These are phyloP conservation scores for Boletus reticulatus DNA, from an alignment of 768 basidiomycete species.

Conservation along the genomic window DNA sequence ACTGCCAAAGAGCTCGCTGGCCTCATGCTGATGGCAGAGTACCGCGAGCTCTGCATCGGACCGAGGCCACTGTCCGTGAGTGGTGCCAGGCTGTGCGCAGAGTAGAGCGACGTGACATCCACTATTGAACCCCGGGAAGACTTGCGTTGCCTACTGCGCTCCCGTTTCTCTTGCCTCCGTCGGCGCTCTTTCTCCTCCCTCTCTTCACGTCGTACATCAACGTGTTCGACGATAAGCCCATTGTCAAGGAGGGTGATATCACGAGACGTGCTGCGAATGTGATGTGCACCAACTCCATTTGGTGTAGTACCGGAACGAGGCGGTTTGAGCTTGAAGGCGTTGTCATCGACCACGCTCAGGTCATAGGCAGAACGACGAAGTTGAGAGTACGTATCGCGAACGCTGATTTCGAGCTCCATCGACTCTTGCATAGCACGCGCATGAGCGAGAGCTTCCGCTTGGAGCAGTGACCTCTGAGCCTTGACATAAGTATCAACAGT, in stretches of 20 bases:
- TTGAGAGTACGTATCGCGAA: constrained; percentile 80
- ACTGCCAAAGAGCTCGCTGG: constrained; percentile 62
- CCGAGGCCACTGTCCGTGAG: constrained; percentile 59
- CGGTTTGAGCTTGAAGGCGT: constrained; percentile 70
- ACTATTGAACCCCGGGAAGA: constrained; percentile 66
- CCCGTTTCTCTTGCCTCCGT: constrained; percentile 65
- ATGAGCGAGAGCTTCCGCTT: constrained; percentile 79
- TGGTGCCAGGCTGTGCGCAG: constrained; percentile 54
- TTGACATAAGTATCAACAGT: constrained; percentile 81
- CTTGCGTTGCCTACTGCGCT: constrained; percentile 59
- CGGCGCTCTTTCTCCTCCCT: constrained; percentile 69
- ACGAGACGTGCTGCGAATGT: constrained; percentile 54
- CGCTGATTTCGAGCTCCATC: constrained; percentile 66
- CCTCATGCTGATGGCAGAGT: constrained; percentile 53
- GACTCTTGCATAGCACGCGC: constrained; percentile 78
- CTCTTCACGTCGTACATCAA: constrained; percentile 79
- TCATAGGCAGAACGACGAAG: constrained; percentile 79
- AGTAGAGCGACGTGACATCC: constrained; percentile 74
- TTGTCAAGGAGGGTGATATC: constrained; percentile 84
- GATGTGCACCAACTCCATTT: constrained; percentile 35
- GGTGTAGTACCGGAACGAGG: constrained; percentile 39
- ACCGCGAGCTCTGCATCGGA: constrained; percentile 56
- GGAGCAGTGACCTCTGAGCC: constrained; percentile 74
- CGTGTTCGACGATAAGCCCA: constrained; percentile 86
- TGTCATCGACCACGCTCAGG: constrained; percentile 47